Evolutionary conservation across 169 alveolate genomes (phyloP), one percentile per base, ranked within the genome.

Genomic region (Eimeria necatrix): DNA sequence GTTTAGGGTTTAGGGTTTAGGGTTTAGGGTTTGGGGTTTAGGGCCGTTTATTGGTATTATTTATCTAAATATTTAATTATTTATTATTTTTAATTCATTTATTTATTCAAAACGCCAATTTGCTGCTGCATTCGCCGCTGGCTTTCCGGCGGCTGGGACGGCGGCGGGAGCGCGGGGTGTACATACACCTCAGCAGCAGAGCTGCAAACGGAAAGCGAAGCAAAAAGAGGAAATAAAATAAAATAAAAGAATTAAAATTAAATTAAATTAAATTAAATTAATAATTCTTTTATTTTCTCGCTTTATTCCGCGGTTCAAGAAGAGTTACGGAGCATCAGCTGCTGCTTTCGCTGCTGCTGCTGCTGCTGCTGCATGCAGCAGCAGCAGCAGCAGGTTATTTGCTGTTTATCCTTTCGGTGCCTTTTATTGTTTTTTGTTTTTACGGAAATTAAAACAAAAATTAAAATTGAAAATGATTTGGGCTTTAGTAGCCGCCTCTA

Each of bases 281-380:
- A 56, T 56, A 56, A 56, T 56, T 14, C 0, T 56, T 32, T 32
- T 0, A 2, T 32, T 32, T 32, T 2, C 41, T 32, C 2, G 41
- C 3, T 32, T 32, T 32, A 32, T 32, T 32, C 41, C 41, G 41
- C 41, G 41, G 0, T 32, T 32, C 41, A 32, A 32, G 2, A 32
- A 32, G 41, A 56, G 12, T 14, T 56, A 56, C 20, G 2, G 20
- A 56, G 0, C 4, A 10, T 18, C 22, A 14, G 68, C 68, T 56
- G 68, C 68, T 56, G 68, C 68, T 56, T 10, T 18, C 2, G 68
- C 68, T 56, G 68, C 78, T 22, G 41, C 78, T 68, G 78, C 16
- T 68, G 78, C 78, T 68, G 78, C 78, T 68, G 78, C 41, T 16
- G 41, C 78, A 68, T 20, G 78, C 48, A 56, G 68, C 68, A 56